A percentile compares a stretch with the other conserved stretches of the same genome.
Conservation (phyloP, 352 stramenopile species). For the Thalassiosira mediterranea region DNA sequence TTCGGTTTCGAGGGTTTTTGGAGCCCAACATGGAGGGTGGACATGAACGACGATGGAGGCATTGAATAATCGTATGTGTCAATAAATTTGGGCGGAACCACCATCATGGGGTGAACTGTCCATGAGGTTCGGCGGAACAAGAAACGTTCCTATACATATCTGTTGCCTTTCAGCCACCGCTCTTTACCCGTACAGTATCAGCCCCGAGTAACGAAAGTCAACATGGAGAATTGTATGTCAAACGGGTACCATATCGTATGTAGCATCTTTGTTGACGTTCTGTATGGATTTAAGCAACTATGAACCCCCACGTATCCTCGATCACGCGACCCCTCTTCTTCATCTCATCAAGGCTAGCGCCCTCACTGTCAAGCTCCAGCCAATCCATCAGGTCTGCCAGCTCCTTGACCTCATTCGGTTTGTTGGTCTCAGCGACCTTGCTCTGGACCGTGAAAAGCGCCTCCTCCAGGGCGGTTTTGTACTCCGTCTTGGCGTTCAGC, state of each 20-base stretch:
- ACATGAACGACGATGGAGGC: conserved; percentile 44
- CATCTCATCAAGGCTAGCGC: conserved; percentile 66
- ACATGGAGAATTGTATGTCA: no score
- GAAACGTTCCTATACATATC: no score
- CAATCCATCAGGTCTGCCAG: conserved; percentile 83
- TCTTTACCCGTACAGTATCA: no score
- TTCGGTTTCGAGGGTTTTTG: conserved; percentile 53
- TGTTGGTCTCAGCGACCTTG: conserved; percentile 65
- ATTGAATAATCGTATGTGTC: no score
- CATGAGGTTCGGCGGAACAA: no score
- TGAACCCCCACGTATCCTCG: conserved; percentile 66
- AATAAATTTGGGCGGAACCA: no score
- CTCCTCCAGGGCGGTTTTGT: conserved; percentile 80
- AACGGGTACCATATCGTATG: no score
- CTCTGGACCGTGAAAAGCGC: conserved; percentile 75
- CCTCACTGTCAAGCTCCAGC: conserved; percentile 80
- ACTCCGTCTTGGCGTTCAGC: conserved; percentile 69
- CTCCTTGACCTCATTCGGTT: conserved; percentile 66
- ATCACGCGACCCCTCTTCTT: conserved; percentile 64
- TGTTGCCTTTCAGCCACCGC: no score
- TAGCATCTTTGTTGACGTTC: no score
- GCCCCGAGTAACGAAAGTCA: no score
- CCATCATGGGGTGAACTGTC: no score
- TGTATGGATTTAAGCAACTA: no score
- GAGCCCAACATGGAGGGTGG: conserved; percentile 56